Base-by-base conservation (phyloP, 1,139 yeast species). In the Pneumocystis wakefieldiae region DNA sequence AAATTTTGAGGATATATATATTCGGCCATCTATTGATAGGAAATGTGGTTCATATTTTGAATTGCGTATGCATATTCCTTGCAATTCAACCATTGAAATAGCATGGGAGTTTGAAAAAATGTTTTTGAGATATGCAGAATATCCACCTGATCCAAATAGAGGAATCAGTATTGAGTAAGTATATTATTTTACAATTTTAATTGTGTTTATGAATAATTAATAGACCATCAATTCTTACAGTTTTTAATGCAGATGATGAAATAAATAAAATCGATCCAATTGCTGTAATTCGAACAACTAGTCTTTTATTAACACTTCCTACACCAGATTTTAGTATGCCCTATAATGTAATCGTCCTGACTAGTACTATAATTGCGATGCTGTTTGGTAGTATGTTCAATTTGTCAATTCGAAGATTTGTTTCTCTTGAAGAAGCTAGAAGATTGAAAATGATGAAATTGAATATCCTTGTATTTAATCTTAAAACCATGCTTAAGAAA, bases 291-390 rank as follows among this genome's bases (percentile, higher is more conserved):
- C 80, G 98, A 71, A 89, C 97, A 0, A 84, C 97, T 1, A 87
- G 97, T 59, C 79, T 91, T 63, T 77, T 94, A 65, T 78, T 94
- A 61, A 83, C 95, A 0, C 79, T 94, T 62, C 97, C 98, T 1
- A 94, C 97, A 0, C 99, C 99, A 0, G 99, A 94, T 76, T 94
- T 94, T 74, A 87, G 96, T 66, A 94, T 94, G 99, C 98, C 98
- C 1, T 94, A 94, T 73, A 94, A 94, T 71, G 99, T 94, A 61
- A 92, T 94, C 66, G 94, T 94, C 61, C 78, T 94, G 67, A 88
- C 97, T 0, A 88, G 96, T 32, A 94, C 98, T 0, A 86, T 90
- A 12, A 86, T 92, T 87, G 91, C 98, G 0, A 76, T 92, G 66
- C 85, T 92, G 0, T 92, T 91, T 76, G 98, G 98, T 2, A 83